Evolutionary conservation across 805 yeast genomes (phyloP), one percentile per base, ranked within the genome.

Genomic region (Candida andamanensis): DNA sequence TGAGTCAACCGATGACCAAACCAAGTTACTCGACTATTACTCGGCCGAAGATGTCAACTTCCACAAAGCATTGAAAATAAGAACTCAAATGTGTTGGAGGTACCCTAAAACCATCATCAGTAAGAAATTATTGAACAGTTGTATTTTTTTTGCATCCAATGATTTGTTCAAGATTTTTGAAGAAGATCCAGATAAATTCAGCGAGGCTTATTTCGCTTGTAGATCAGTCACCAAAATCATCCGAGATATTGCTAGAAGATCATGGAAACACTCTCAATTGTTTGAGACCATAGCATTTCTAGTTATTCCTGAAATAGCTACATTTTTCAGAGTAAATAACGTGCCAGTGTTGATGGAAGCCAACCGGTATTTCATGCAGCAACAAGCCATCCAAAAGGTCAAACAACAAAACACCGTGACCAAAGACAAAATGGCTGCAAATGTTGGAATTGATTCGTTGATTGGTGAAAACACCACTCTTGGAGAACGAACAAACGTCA

Each of bases 41-140:
- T 69, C 85, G 2, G 72, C 74, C 28, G 79, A 78, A 28, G 76
- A 77, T 27, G 82, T 85, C 12, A 77, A 76, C n/a, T 69, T 74
- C 40, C 76, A 78, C 35, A 85, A 87, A 58, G 73, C 78, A 28
- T 62, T 92, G 33, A 76, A 78, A 40, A 63, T 90, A 32, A 75
- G 97, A 59, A 80, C 92, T 27, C 92, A 89, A 43, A 69, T 92
- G 76, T 66, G 83, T 22, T 92, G 97, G 97, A 75, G 82, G 54
- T 78, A 78, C 53, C 95, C 97, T 24, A 74, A 77, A 40, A 63
- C 86, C 4, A 72, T 76, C 12, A 85, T 87, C 6, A 83, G 95
- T 12, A 78, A 89, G 4, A 78, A 76, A 39, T 59, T 87, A 36
- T 64, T 86, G 37, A 82, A 85, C 49, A 71, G 95, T 6, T 75